Evolutionary conservation across 1,139 yeast species (phyloP).

Genomic region (Candida dubliniensis): DNA sequence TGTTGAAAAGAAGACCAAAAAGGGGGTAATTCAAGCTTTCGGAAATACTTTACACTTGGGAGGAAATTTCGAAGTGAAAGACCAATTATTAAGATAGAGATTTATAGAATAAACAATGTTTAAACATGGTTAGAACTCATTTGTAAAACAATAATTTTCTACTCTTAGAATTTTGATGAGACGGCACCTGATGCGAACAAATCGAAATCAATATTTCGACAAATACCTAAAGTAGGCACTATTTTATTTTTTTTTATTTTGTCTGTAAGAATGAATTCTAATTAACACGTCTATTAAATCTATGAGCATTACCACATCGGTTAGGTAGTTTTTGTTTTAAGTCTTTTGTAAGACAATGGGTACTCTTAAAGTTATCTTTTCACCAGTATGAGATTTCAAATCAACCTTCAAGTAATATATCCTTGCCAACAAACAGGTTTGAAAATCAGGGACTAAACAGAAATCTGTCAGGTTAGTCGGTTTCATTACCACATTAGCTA

Average conservation of each 20-base stretch:
- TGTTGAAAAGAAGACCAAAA: slow-evolving; percentile 32
- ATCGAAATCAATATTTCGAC: too few relatives aligned
- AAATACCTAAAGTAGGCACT: too few relatives aligned
- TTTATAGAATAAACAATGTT: not conserved
- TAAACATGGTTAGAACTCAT: too few relatives aligned
- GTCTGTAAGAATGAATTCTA: too few relatives aligned
- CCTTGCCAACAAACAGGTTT: slow-evolving; percentile 35
- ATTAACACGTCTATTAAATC: too few relatives aligned
- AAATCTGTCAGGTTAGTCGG: slow-evolving; percentile 21
- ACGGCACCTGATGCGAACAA: too few relatives aligned
- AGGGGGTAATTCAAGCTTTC: slow-evolving; percentile 48
- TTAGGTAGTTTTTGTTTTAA: too few relatives aligned
- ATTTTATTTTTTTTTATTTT: too few relatives aligned
- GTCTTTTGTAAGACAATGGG: slow-evolving; percentile 29
- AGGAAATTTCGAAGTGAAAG: slow-evolving; percentile 52
- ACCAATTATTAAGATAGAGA: slow-evolving; percentile 37
- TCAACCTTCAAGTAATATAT: slow-evolving; percentile 34
- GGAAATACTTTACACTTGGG: slow-evolving; percentile 70
- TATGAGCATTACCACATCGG: too few relatives aligned
- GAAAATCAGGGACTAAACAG: slow-evolving; percentile 42
- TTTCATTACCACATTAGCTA: slow-evolving; percentile 14
- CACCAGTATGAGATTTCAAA: slow-evolving; percentile 31
- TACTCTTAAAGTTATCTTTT: slow-evolving; percentile 28
- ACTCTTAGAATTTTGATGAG: too few relatives aligned
- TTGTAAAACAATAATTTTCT: too few relatives aligned